Base-by-base conservation (phyloP, 2,329 filamentous ascomycete species). In the Venturia carpophila region DNA sequence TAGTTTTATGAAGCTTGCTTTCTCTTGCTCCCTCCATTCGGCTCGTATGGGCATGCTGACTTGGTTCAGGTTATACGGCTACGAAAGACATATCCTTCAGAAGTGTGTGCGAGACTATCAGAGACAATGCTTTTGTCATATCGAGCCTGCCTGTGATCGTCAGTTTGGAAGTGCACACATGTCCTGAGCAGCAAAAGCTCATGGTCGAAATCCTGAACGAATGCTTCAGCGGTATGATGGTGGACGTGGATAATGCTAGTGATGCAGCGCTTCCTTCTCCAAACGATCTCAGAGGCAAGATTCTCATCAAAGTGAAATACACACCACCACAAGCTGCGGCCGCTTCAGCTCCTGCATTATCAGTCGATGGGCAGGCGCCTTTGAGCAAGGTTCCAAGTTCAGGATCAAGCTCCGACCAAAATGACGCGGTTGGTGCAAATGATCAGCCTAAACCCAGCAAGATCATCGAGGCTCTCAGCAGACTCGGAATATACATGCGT, bases 131-230 rank as follows among this genome's bases (percentile, higher is more conserved):
- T 0, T 97, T 97, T 71, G 79, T 84, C 37, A 83, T 79, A 7
- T 92, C 72, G 45, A 67, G 89, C 63, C 79, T 96, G 24, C 94
- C 94, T 0, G 79, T 99, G 47, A 95, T 97, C 66, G 85, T 97
- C 69, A 96, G 92, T 73, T 82, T 97, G 6, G 94, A 99, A 75
- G 90, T 97, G 0, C 93, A 97, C 74, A 88, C 91, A 17, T 85
- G 88, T 67, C 79, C 83, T 1, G 85, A 90, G 64, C 93, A 97
- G 75, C 94, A 99, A 75, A 86, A 91, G 68, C 83, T 89, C 62
- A 97, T 97, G 90, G 92, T 96, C 13, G 84, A 90, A 65, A 96
- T 97, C 68, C 97, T 99, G 89, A 87, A 87, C 69, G 86, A 96
- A 69, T 88, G 90, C 68, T 99, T 92, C 92, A 84, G 83, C 49